Base-by-base conservation (phyloP, 164 flowering plant genomes). In the Hamamelis virginiana region DNA sequence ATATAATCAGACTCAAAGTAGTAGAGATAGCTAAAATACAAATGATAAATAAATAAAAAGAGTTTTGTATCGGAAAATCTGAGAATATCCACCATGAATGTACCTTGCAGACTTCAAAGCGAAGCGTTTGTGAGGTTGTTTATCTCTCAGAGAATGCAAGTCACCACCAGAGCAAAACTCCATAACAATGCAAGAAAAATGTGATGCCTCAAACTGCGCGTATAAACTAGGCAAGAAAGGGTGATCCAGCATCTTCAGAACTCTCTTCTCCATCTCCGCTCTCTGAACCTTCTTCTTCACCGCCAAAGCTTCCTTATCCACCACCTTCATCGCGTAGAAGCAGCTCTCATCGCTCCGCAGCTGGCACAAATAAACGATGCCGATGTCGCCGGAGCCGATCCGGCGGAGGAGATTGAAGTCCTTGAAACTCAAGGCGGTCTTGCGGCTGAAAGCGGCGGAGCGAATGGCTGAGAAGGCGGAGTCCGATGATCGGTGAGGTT, bases 91-190 rank as follows among this genome's bases (percentile, higher is more conserved):
- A 2, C 41, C 41, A 33, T 33, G 41, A 33, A 33, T 33, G 41
- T 58, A 91, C 97, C 97, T 91, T 3, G 95, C 92, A 3, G 97
- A 78, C 77, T 9, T 61, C 57, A 85, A 69, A 46, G 90, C 72
- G 80, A 92, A 92, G 19, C 90, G 83, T n/a, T 84, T 80, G 4
- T 69, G 76, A 22, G 89, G 89, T 65, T 82, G 91, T n/a, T 66
- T 76, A 55, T 91, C 89, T 2, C 90, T 28, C 55, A 89, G 83
- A 11, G 90, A 82, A 63, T 91, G 94, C 74, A 92, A 73, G 70
- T 92, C 97, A 0, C 97, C 97, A 16, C 93, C 93, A 13, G 94
- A 75, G 62, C 97, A 92, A 59, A 75, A 92, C 84, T 92, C 96
- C 91, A 89, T 92, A 4, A 92, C 94, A 4, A 92, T 80, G 47